phyloP scores from a whole-genome alignment of 805 yeast genomes.

The Starmerella bombi region DNA sequence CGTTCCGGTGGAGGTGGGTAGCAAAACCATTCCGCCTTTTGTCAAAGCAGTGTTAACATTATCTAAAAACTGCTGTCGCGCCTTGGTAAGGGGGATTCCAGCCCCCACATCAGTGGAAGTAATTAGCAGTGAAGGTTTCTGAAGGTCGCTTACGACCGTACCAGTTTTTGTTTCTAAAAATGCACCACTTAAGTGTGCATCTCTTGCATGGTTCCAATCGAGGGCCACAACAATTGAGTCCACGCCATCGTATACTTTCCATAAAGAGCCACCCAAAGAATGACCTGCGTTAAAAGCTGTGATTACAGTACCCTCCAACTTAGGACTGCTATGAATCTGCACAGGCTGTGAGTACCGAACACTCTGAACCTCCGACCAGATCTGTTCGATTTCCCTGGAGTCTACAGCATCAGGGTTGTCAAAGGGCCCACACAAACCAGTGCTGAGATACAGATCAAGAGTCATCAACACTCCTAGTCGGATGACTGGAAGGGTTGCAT shows the following conservation, averaged over 20 bases:
- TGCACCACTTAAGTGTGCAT: conserved; percentile 67
- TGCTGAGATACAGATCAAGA: conserved; percentile 63
- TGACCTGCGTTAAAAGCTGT: conserved; percentile 89
- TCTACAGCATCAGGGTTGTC: conserved; percentile 40
- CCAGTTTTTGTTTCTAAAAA: conserved; percentile 42
- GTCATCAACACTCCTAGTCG: conserved; percentile 78
- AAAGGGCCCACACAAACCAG: conserved; percentile 63
- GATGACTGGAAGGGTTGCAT: conserved; percentile 79
- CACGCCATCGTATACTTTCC: conserved; percentile 60
- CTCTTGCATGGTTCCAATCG: conserved; percentile 89
- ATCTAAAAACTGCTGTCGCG: conserved; percentile 46
- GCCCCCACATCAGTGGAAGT: conserved; percentile 47
- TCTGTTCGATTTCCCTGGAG: conserved; percentile 48
- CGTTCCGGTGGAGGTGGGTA: conserved; percentile 73
- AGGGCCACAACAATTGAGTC: conserved; percentile 83
- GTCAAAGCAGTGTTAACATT: conserved; percentile 52
- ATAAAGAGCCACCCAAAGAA: conserved; percentile 82
- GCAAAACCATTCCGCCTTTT: conserved; percentile 64
- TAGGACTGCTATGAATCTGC: conserved; percentile 11
- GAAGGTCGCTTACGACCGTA: conserved; percentile 43
- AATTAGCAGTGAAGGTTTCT: conserved; percentile 71
- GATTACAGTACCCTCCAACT: conserved; percentile 30
- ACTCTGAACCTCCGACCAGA: conserved; percentile 56
- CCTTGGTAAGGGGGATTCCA: conserved; percentile 30
- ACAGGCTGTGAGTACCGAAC: conserved; percentile 67